These are phyloP conservation scores for Ganoderma boninense DNA, from an alignment of 1,284 basidiomycete genomes.

Conservation along the genomic window DNA sequence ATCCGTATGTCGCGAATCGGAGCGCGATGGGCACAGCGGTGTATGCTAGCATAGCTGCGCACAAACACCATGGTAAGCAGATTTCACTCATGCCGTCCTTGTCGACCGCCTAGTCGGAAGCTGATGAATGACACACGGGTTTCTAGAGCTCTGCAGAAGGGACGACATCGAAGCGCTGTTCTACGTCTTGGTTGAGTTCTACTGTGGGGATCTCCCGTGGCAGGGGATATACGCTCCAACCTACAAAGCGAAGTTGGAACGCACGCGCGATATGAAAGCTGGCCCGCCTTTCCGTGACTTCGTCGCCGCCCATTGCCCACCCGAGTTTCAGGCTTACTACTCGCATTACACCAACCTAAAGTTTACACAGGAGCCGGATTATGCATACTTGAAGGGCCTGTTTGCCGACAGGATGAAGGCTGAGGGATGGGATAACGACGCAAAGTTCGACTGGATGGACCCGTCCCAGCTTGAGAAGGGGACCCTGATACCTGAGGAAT, in stretches of 20 bases:
- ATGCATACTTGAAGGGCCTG: not conserved
- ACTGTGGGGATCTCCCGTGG: not conserved
- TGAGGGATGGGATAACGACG: not conserved
- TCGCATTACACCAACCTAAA: not conserved
- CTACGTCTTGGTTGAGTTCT: not conserved
- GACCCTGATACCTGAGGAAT: not conserved
- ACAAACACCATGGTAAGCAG: not conserved
- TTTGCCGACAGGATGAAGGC: not conserved
- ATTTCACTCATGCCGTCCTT: not conserved
- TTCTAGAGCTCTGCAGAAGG: not conserved
- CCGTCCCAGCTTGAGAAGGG: not conserved
- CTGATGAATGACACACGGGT: not conserved
- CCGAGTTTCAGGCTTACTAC: not conserved
- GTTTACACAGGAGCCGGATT: not conserved
- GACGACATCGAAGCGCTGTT: not conserved
- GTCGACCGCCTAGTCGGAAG: not conserved
- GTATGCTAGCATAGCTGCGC: not conserved
- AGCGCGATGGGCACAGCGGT: not conserved
- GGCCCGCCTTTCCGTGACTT: not conserved
- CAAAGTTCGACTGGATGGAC: not conserved
- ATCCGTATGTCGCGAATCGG: not conserved
- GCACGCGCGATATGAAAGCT: not conserved
- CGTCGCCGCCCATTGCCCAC: not conserved
- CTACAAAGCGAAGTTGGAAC: not conserved
- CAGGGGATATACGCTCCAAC: not conserved